A percentile compares a stretch with the other conserved stretches of the same genome.
Evolutionary conservation across 2,329 filamentous ascomycete genomes (phyloP).

Genomic region (Diplocarpon mali): DNA sequence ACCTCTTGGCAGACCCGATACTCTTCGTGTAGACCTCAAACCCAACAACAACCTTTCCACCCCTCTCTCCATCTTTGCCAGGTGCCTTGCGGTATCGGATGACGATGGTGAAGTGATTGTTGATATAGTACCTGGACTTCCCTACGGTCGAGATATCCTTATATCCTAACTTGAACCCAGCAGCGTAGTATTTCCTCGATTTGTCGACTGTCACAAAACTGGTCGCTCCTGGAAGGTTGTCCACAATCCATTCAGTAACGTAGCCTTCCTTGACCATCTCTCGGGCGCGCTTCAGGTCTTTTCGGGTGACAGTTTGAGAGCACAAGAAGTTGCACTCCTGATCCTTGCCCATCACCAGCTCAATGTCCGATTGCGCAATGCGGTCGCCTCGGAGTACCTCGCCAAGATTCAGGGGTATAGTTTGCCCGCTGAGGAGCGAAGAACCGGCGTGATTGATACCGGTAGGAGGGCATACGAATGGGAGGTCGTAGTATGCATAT

Average conservation of each 20-base stretch:
- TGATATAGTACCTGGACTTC: constrained; percentile 59
- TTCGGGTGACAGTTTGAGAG: constrained; percentile 51
- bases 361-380: constrained; percentile 75
- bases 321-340: constrained; percentile 64
- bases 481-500: constrained; percentile 81
- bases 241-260: constrained; percentile 87
- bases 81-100: constrained; percentile 66
- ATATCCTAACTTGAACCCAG: constrained; percentile 81
- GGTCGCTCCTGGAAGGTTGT: constrained; percentile 81
- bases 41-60: constrained; percentile 71
- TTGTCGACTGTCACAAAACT: constrained; percentile 83
- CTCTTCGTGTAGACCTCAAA: constrained; percentile 90
- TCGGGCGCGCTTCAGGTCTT: constrained; percentile 55
- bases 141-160: constrained; percentile 52
- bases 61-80: constrained; percentile 54
- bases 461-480: constrained; percentile 74
- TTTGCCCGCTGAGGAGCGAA: constrained; percentile 63
- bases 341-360: constrained; percentile 67
- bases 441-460: constrained; percentile 54
- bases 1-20: constrained; percentile 49
- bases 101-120: constrained; percentile 83
- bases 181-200: constrained; percentile 75
- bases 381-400: constrained; percentile 81
- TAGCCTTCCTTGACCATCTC: constrained; percentile 69
- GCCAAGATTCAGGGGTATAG: constrained; percentile 71